Conservation (phyloP, 208 protist genomes). For the Trypanosoma lewisi region DNA sequence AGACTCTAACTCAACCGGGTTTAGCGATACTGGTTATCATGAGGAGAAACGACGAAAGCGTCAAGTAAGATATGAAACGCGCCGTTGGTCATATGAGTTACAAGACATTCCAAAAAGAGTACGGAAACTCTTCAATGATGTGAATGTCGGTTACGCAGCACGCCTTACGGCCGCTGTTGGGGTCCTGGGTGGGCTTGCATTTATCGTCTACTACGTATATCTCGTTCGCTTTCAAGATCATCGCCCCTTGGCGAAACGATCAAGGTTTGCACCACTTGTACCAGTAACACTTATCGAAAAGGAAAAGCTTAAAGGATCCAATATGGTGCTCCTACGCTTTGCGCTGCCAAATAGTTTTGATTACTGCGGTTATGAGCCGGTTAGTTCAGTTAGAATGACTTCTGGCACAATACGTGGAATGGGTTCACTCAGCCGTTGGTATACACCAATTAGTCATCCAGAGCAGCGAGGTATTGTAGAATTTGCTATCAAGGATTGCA, state of each 20-base stretch:
- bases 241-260: conserved; percentile 71
- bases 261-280: conserved; percentile 53
- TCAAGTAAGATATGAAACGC: background rate
- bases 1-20: background rate
- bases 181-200: conserved; percentile 27
- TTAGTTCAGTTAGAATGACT: conserved; percentile 75
- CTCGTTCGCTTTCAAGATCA: conserved; percentile 51
- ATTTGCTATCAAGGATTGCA: conserved; percentile 79
- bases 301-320: conserved; percentile 40
- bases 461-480: conserved; percentile 73
- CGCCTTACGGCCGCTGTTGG: conserved; percentile 35
- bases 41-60: background rate
- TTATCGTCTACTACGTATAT: conserved; percentile 44
- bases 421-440: conserved; percentile 68
- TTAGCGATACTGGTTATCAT: conserved; percentile 14
- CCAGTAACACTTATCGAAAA: conserved; percentile 76
- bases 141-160: conserved; percentile 70
- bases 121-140: conserved; percentile 43
- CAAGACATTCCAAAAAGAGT: conserved; percentile 59
- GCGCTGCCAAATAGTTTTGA: conserved; percentile 80
- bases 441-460: conserved; percentile 85
- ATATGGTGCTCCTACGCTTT: conserved; percentile 75
- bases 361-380: conserved; percentile 83
- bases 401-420: conserved; percentile 50
- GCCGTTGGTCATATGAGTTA: conserved; percentile 68